Evolutionary conservation across 2,329 filamentous ascomycete species (phyloP).

Genomic region (Macrophomina phaseolina): DNA sequence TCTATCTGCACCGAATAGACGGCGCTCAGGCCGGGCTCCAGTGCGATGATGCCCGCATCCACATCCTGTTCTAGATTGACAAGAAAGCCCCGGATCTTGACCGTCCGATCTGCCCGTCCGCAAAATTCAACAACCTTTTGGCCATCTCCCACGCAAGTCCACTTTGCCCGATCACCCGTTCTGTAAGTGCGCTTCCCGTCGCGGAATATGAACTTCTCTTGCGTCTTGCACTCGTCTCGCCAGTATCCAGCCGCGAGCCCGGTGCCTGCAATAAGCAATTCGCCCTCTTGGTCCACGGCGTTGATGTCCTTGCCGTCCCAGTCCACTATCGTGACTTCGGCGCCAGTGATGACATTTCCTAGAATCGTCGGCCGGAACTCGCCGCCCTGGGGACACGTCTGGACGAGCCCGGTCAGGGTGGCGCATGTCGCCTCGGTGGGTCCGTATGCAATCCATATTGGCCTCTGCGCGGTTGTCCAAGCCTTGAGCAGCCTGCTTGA

Average conservation of each 20-base stretch:
- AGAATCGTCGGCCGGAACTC: slow-evolving; percentile 52
- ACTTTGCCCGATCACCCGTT: slow-evolving; percentile 20
- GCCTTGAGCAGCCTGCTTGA: not conserved
- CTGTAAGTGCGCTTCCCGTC: slow-evolving; percentile 29
- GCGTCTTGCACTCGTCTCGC: slow-evolving; percentile 28
- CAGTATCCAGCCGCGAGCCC: slow-evolving; percentile 49
- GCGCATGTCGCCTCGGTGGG: slow-evolving; percentile 26
- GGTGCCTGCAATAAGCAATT: slow-evolving; percentile 66
- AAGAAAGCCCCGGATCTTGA: slow-evolving; percentile 42
- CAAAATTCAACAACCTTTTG: slow-evolving; percentile 17
- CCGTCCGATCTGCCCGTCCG: slow-evolving; percentile 26
- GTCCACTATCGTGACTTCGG: too few species aligned
- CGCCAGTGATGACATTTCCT: too few species aligned
- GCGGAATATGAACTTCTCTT: slow-evolving; percentile 41
- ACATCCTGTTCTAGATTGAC: slow-evolving; percentile 48
- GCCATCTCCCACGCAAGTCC: slow-evolving; percentile 35
- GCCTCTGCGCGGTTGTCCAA: not conserved
- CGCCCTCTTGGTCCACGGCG: slow-evolving; percentile 48
- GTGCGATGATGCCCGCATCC: slow-evolving; percentile 11
- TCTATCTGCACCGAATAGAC: not conserved
- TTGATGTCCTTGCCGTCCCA: too few species aligned
- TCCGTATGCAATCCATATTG: slow-evolving; percentile 24
- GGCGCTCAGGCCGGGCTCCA: too few species aligned
- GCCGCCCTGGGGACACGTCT: slow-evolving; percentile 32
- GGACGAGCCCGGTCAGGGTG: slow-evolving; percentile 11